Conservation (phyloP, 352 stramenopile genomes). For the Plasmopara halstedii region DNA sequence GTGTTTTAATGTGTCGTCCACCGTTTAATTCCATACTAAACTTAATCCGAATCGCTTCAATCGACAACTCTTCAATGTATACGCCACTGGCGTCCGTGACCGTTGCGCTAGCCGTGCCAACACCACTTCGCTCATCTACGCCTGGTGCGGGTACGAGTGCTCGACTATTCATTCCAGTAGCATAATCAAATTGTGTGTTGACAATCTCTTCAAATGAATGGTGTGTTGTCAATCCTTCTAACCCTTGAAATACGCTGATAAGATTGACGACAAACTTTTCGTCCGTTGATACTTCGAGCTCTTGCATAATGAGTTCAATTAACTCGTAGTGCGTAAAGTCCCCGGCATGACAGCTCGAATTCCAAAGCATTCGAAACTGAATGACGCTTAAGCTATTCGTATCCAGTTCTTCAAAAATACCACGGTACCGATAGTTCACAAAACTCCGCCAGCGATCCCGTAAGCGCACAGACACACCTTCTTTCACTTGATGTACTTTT, state of each 20-base stretch:
- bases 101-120: constrained; percentile 1
- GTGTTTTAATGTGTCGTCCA: constrained; percentile 74
- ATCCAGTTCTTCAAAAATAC: constrained; percentile 73
- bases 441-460: constrained; percentile 79
- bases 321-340: constrained; percentile 83
- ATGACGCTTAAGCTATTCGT: constrained; percentile 62
- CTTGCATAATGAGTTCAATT: constrained; percentile 81
- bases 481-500: constrained; percentile 77
- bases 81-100: constrained; percentile 46
- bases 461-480: constrained; percentile 78
- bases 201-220: constrained; percentile 80
- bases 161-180: constrained; percentile 11
- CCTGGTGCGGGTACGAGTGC: constrained; percentile 14
- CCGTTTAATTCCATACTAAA: constrained; percentile 85
- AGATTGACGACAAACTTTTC: constrained; percentile 88
- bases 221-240: constrained; percentile 62
- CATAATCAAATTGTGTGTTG: constrained; percentile 67
- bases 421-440: constrained; percentile 78
- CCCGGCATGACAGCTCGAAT: constrained; percentile 62
- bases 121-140: constrained; percentile 15
- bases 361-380: constrained; percentile 85
- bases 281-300: constrained; percentile 84
- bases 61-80: constrained; percentile 83
- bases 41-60: constrained; percentile 77
- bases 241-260: constrained; percentile 84